These are phyloP conservation scores for Leucocoprinus leucothites DNA, from an alignment of 768 basidiomycete species.

Conservation along the genomic window DNA sequence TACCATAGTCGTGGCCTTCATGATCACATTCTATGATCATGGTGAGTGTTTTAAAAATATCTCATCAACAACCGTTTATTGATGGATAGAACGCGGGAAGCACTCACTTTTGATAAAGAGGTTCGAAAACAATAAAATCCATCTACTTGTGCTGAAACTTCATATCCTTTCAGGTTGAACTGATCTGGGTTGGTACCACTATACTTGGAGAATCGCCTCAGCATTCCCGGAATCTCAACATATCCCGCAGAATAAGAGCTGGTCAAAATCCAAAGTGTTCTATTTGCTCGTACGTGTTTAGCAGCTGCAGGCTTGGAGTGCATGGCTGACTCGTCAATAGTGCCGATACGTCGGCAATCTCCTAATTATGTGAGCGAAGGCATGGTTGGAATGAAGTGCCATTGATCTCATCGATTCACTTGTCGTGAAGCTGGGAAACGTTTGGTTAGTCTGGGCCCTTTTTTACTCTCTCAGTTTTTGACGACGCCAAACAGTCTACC, in stretches of 20 bases:
- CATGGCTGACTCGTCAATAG: slow-evolving; percentile 6
- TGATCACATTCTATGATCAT: slow-evolving; percentile 22
- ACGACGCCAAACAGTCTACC: background rate
- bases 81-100: slow-evolving; percentile 1
- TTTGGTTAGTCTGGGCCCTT: background rate
- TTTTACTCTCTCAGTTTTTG: background rate
- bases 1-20: slow-evolving; percentile 18
- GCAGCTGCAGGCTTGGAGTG: background rate
- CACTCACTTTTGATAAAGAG: slow-evolving; percentile 21
- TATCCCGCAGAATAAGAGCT: slow-evolving; percentile 15
- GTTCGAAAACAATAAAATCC: slow-evolving; percentile 5
- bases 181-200: slow-evolving; percentile 19
- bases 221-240: background rate
- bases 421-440: slow-evolving; percentile 2
- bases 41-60: slow-evolving; percentile 9
- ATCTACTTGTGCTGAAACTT: background rate
- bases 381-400: background rate
- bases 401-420: background rate
- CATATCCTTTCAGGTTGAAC: slow-evolving; percentile 16
- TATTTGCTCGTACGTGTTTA: slow-evolving; percentile 17
- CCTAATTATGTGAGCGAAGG: slow-evolving; percentile 18
- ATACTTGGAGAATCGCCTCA: background rate
- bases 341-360: slow-evolving; percentile 21
- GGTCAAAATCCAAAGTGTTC: slow-evolving; percentile 22
- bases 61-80: too few species aligned